Evolutionary conservation across 495 filamentous ascomycete species (phyloP), one percentile per base, ranked within the genome.

Genomic region (Letharia columbiana): DNA sequence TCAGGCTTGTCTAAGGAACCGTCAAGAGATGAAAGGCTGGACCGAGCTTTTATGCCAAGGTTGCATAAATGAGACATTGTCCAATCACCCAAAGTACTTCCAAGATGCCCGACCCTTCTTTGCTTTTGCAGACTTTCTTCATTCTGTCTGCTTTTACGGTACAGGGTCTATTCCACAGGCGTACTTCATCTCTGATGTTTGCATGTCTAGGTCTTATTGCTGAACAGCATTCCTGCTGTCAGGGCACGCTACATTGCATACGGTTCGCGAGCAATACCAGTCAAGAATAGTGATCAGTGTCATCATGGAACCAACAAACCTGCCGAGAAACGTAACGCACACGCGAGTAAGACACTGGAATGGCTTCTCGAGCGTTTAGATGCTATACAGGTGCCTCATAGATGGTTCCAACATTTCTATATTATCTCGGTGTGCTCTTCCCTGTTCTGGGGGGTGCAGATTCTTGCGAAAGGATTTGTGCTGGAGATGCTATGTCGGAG

Each of bases 391-490:
- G 89, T 98, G 15, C 92, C 95, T 5, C 94, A 97, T 74, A 78
- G 81, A 61, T 98, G 87, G 81, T 98, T 98, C 76, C 81, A 77
- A 11, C 87, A 92, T 64, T 98, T 96, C 76, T 98, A 98, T 72
- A 71, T 90, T 44, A 72, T 84, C 31, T 95, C 89, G 1, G 69
- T 93, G 3, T 69, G 78, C 8, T 87, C 86, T 52, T 92, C 88
- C 1, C 63, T 87, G 5, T 90, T 96, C 75, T 97, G 94, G 92
- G 81, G 78, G 0, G 54, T 71, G 47, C 90, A 96, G 73, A 80
- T 91, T n/a, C 68, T 85, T 28, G 73, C 68, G 18, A 76, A 81
- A 61, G 91, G 90, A 2, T 61, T 63, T 4, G 70, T 82, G 47
- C 75, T 89, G 67, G 69, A 74, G 35, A 17, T 11, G 2, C 41